Percentiles rank a stretch among this genome's conserved stretches.
Evolutionary conservation across 176 grass and related monocot species (phyloP).

Genomic region (Avena sativa): DNA sequence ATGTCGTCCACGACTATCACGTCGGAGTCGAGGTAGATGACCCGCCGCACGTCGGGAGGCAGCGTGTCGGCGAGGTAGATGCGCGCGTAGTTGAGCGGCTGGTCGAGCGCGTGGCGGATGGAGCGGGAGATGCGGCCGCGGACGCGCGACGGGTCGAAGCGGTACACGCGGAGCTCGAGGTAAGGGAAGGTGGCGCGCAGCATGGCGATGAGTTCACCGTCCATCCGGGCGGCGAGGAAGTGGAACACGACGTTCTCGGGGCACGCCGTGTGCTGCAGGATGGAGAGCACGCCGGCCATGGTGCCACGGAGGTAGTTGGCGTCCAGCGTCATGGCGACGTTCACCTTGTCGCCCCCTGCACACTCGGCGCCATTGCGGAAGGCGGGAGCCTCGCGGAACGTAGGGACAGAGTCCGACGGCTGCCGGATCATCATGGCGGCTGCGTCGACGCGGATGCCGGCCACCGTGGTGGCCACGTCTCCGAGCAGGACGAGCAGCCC

Average conservation of each 20-base stretch:
- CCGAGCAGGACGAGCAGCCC: constrained; percentile 16
- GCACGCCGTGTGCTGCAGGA: constrained; percentile 78
- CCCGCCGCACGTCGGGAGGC: constrained; percentile 46
- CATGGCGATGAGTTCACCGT: constrained; percentile 43
- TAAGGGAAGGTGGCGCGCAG: constrained; percentile 57
- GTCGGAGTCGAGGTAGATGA: constrained; percentile 84
- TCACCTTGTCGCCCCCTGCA: constrained; percentile 37
- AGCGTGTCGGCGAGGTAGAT: constrained; percentile 78
- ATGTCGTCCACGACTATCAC: constrained; percentile 80
- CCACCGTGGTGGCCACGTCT: neutral
- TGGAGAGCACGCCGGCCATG: constrained; percentile 68
- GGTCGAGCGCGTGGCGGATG: constrained; percentile 71
- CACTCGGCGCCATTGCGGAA: constrained; percentile 69
- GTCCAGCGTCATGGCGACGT: constrained; percentile 86
- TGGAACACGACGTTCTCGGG: constrained; percentile 72
- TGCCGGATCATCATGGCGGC: constrained; percentile 42
- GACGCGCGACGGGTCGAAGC: constrained; percentile 68
- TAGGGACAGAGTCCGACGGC: constrained; percentile 10
- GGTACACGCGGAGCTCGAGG: constrained; percentile 65
- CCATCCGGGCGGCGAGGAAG: constrained; percentile 54
- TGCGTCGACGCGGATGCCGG: constrained; percentile 14
- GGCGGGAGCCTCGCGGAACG: constrained; percentile 65
- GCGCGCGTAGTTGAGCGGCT: constrained; percentile 81
- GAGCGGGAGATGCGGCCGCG: constrained; percentile 77
- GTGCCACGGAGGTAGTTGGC: constrained; percentile 76